These are phyloP conservation scores for Dipteronia dyeriana DNA, from an alignment of 345 rosid species.

Conservation along the genomic window DNA sequence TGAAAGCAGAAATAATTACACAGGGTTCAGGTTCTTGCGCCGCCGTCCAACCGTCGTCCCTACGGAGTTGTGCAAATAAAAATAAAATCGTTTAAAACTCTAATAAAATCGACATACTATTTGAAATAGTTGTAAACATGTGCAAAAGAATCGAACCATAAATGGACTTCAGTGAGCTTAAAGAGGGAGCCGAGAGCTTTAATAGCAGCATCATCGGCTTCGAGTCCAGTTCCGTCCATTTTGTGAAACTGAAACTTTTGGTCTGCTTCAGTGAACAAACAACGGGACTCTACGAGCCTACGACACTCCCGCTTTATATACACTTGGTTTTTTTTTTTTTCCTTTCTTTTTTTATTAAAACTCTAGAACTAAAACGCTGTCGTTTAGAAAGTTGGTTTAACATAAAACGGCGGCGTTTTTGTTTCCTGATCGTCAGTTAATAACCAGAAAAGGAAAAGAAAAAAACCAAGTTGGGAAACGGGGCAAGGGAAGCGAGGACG, in stretches of 20 bases:
- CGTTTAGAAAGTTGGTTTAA: not conserved
- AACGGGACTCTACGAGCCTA: no score
- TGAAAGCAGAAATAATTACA: constrained; percentile 36
- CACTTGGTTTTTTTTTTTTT: no score
- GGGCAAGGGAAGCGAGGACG: not conserved
- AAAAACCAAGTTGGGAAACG: no score
- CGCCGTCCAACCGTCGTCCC: constrained; percentile 61
- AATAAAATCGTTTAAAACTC: not conserved
- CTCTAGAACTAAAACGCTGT: not conserved
- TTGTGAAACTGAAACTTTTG: not conserved
- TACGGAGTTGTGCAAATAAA: constrained; percentile 26
- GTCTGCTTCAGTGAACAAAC: not conserved
- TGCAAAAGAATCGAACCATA: constrained; percentile 45
- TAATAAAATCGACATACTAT: not conserved
- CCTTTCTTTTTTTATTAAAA: no score
- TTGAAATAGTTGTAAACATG: not conserved
- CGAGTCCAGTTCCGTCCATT: constrained; percentile 24
- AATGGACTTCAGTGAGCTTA: constrained; percentile 67
- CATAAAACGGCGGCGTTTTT: not conserved
- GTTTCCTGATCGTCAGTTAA: not conserved
- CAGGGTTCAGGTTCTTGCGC: constrained; percentile 27
- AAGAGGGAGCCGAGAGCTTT: constrained; percentile 70
- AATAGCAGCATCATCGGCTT: constrained; percentile 46
- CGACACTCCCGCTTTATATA: not conserved
- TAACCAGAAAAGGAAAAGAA: not conserved